Percentiles rank a stretch among this genome's conserved stretches.
Conservation (phyloP, 1,139 yeast genomes). For the Blastobotrys buckinghamii region DNA sequence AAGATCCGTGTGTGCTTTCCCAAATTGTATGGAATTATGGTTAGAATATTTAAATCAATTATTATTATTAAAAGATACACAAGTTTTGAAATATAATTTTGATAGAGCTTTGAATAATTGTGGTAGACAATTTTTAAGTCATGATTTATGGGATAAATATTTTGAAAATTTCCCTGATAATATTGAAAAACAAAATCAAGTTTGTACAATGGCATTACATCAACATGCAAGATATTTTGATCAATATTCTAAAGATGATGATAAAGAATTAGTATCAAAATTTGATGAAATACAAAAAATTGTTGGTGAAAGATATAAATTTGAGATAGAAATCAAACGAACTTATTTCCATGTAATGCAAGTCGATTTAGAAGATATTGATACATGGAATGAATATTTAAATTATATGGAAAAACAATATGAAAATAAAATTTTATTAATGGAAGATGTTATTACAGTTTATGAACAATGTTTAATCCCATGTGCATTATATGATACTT, state of each 20-base stretch:
- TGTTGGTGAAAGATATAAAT: conserved; percentile 25
- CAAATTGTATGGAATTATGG: conserved; percentile 73
- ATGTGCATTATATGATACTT: conserved; percentile 46
- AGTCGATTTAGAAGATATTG: conserved; percentile 44
- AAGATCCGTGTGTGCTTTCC: conserved; percentile 46
- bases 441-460: conserved; percentile 36
- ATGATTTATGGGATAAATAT: conserved; percentile 71
- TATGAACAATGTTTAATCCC: conserved; percentile 49
- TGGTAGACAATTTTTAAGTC: conserved; percentile 70
- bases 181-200: conserved; percentile 35
- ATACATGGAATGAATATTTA: conserved; percentile 58
- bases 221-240: conserved; percentile 56
- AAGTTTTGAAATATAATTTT: conserved; percentile 34
- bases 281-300: neutral
- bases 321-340: conserved; percentile 50
- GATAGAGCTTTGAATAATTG: conserved; percentile 55
- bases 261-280: neutral
- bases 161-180: conserved; percentile 40
- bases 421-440: conserved; percentile 9
- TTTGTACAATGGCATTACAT: conserved; percentile 68
- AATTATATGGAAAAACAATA: conserved; percentile 44
- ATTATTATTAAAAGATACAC: neutral
- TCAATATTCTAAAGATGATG: conserved; percentile 3
- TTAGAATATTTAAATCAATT: conserved; percentile 42
- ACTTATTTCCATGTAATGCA: conserved; percentile 47